Evolutionary conservation across 2,329 filamentous ascomycete species (phyloP).

Genomic region (Penicillium sp.): DNA sequence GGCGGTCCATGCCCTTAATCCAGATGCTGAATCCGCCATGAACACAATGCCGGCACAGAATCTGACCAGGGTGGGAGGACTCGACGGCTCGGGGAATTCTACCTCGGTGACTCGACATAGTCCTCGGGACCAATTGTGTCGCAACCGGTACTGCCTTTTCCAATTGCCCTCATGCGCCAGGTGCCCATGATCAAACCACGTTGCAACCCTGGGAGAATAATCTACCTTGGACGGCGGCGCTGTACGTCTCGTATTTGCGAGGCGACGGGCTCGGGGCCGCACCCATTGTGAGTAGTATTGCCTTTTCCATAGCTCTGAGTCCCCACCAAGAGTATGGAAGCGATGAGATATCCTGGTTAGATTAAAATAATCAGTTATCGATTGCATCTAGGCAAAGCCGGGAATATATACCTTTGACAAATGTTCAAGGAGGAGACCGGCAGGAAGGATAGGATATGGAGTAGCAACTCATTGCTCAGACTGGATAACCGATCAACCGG

Average conservation of each 20-base stretch:
- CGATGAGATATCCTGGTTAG: slow-evolving; percentile 61
- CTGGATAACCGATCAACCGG: slow-evolving; percentile 64
- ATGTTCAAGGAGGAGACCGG: slow-evolving; percentile 67
- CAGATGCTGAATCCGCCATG: slow-evolving; percentile 69
- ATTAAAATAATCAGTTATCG: slow-evolving; percentile 1
- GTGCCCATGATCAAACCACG: slow-evolving; percentile 64
- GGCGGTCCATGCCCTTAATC: slow-evolving; percentile 77
- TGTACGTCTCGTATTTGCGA: slow-evolving; percentile 64
- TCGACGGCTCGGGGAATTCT: slow-evolving; percentile 57
- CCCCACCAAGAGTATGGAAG: slow-evolving; percentile 70
- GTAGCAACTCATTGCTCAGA: slow-evolving; percentile 83
- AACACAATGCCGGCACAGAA: slow-evolving; percentile 76
- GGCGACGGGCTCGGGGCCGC: slow-evolving; percentile 73
- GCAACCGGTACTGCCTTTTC: slow-evolving; percentile 85
- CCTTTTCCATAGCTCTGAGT: slow-evolving; percentile 88
- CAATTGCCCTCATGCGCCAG: slow-evolving; percentile 66
- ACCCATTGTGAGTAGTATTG: slow-evolving; percentile 89
- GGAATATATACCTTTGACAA: slow-evolving; percentile 57
- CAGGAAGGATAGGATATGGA: slow-evolving; percentile 81
- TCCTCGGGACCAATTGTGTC: slow-evolving; percentile 88
- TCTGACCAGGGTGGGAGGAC: slow-evolving; percentile 71
- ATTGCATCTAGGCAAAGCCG: background rate
- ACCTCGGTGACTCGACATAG: slow-evolving; percentile 80
- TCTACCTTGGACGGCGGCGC: slow-evolving; percentile 41
- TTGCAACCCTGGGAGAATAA: slow-evolving; percentile 59